Evolutionary conservation across 1,139 yeast species (phyloP).

Genomic region (Kodamaea plutei): DNA sequence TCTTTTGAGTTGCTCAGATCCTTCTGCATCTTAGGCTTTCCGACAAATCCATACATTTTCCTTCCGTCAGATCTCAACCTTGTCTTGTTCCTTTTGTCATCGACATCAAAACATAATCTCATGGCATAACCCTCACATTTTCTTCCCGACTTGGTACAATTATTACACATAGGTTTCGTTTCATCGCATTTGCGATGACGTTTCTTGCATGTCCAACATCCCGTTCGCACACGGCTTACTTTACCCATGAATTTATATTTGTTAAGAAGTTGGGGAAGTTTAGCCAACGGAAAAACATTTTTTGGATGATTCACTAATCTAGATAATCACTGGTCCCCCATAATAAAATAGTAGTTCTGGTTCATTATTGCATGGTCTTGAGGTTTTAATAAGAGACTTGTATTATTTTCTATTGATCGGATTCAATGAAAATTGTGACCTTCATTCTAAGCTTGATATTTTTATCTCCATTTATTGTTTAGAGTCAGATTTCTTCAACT

Average conservation of each 20-base stretch:
- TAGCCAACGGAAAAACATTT: too few relatives aligned
- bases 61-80: conserved; percentile 10
- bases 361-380: too few relatives aligned
- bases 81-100: conserved; percentile 23
- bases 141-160: conserved; percentile 44
- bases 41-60: conserved; percentile 8
- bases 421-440: too few relatives aligned
- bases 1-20: not conserved
- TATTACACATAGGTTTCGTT: conserved; percentile 48
- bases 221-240: conserved; percentile 46
- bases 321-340: too few relatives aligned
- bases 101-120: conserved; percentile 45
- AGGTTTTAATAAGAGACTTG: too few relatives aligned
- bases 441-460: too few relatives aligned
- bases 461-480: too few relatives aligned
- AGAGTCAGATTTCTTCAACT: too few relatives aligned
- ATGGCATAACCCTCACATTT: conserved; percentile 48
- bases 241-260: conserved; percentile 29
- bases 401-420: too few relatives aligned
- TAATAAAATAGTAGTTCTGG: too few relatives aligned
- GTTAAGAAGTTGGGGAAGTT: too few relatives aligned
- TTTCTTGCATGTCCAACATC: conserved; percentile 47
- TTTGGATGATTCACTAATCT: too few relatives aligned
- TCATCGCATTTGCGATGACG: conserved; percentile 57
- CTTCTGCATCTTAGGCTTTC: conserved; percentile 9